phyloP scores from a whole-genome alignment of 805 yeast genomes.

The Yamadazyma olivae region DNA sequence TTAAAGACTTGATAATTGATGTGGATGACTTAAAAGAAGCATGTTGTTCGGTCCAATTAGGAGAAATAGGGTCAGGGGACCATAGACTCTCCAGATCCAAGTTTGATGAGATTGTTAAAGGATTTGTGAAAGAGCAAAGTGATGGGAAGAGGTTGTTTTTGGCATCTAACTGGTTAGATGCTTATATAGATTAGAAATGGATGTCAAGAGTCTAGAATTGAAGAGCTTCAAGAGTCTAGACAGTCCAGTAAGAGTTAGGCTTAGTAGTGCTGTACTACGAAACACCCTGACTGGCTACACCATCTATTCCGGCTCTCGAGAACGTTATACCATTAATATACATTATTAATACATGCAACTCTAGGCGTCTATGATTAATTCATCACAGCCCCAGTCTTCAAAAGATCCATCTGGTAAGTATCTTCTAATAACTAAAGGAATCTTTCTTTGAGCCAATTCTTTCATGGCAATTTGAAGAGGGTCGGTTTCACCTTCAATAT shows the following conservation, averaged over 20 bases:
- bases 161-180: conserved; percentile 61
- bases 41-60: conserved; percentile 43
- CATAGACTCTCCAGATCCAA: conserved; percentile 39
- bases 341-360: not conserved
- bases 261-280: no score
- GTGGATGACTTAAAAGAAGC: conserved; percentile 47
- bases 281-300: no score
- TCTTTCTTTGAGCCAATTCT: conserved; percentile 90
- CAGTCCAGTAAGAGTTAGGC: no score
- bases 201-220: not conserved
- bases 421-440: conserved; percentile 93
- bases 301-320: no score
- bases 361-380: conserved; percentile 75
- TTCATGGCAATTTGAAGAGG: conserved; percentile 97
- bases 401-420: conserved; percentile 95
- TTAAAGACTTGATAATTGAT: conserved; percentile 42
- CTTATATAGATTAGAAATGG: conserved; percentile 35
- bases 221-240: no score
- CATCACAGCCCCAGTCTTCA: conserved; percentile 99
- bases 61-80: conserved; percentile 47
- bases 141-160: conserved; percentile 58
- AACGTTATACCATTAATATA: conserved; percentile 4
- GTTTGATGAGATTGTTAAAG: conserved; percentile 49
- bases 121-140: conserved; percentile 54
- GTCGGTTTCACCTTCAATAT: conserved; percentile 98